phyloP scores from a whole-genome alignment of 2,329 filamentous ascomycete species.

The Alternaria sp. region DNA sequence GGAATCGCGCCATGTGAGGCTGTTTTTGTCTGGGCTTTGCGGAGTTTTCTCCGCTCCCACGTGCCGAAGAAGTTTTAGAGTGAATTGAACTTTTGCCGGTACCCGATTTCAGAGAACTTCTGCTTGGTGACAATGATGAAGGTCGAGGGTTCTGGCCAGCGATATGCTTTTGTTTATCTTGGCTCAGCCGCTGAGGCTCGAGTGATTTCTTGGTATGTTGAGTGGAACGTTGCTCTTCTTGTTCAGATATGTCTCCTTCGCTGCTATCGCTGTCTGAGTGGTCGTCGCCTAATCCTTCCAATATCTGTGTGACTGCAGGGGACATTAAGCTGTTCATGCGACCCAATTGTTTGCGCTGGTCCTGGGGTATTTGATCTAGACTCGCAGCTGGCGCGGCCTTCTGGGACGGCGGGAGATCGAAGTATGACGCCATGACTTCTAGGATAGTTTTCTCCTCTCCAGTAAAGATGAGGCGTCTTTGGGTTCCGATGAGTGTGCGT shows the following conservation, averaged over 20 bases:
- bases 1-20: slow-evolving; percentile 45
- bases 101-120: slow-evolving; percentile 21
- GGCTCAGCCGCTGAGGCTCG: slow-evolving; percentile 16
- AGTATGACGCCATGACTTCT: slow-evolving; percentile 48
- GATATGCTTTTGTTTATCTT: slow-evolving; percentile 12
- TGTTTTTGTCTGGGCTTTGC: slow-evolving; percentile 28
- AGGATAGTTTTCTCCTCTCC: slow-evolving; percentile 1
- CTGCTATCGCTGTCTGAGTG: slow-evolving; percentile 40
- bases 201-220: slow-evolving; percentile 18
- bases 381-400: slow-evolving; percentile 23
- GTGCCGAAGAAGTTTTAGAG: slow-evolving; percentile 15
- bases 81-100: slow-evolving; percentile 20
- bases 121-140: slow-evolving; percentile 24
- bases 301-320: slow-evolving; percentile 41
- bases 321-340: slow-evolving; percentile 34
- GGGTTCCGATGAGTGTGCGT: not conserved
- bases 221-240: slow-evolving; percentile 15
- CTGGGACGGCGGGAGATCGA: slow-evolving; percentile 38
- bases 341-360: slow-evolving; percentile 28
- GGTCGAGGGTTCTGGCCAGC: slow-evolving; percentile 15
- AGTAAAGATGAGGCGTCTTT: slow-evolving; percentile 4
- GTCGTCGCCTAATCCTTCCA: slow-evolving; percentile 39
- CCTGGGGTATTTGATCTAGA: slow-evolving; percentile 22
- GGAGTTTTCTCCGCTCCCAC: slow-evolving; percentile 16
- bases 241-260: slow-evolving; percentile 27